phyloP scores from a whole-genome alignment of 1,284 basidiomycete genomes.

The Somion occarium region DNA sequence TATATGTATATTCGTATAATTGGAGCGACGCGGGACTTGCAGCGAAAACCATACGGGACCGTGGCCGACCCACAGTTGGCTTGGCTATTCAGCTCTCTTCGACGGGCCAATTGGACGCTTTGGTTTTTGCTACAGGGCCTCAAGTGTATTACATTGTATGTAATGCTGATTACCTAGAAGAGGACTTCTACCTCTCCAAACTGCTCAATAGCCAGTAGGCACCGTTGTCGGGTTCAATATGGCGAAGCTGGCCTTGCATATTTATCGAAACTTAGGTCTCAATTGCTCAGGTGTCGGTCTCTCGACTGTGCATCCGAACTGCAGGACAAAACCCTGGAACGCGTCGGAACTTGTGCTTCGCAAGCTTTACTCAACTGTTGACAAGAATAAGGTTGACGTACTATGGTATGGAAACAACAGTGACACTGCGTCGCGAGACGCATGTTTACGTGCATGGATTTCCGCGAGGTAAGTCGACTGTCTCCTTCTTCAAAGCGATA shows the following conservation, averaged over 20 bases:
- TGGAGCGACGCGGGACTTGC: background rate
- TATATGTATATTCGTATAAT: background rate
- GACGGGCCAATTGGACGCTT: background rate
- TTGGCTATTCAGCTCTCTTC: conserved; percentile 3
- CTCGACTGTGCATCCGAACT: conserved; percentile 1
- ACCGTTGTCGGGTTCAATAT: conserved; percentile 8
- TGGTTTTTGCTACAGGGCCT: conserved; percentile 2
- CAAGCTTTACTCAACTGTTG: background rate
- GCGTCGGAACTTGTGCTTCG: conserved; percentile 5
- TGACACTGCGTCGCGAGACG: background rate
- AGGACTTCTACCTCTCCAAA: background rate
- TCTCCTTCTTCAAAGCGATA: too few relatives aligned
- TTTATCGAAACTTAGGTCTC: conserved; percentile 4
- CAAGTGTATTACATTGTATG: conserved; percentile 4
- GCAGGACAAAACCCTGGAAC: background rate
- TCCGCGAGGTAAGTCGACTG: conserved; percentile 7
- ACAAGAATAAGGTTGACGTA: background rate
- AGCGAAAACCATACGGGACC: background rate
- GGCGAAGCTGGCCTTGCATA: conserved; percentile 7
- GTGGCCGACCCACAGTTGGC: background rate
- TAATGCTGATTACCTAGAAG: background rate
- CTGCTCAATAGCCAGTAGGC: background rate
- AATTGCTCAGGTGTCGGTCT: conserved; percentile 7
- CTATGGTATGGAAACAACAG: conserved; percentile 4
- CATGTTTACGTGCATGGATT: conserved; percentile 10